phyloP scores from a whole-genome alignment of 75 land plant species.

The Pinus tabuliformis region DNA sequence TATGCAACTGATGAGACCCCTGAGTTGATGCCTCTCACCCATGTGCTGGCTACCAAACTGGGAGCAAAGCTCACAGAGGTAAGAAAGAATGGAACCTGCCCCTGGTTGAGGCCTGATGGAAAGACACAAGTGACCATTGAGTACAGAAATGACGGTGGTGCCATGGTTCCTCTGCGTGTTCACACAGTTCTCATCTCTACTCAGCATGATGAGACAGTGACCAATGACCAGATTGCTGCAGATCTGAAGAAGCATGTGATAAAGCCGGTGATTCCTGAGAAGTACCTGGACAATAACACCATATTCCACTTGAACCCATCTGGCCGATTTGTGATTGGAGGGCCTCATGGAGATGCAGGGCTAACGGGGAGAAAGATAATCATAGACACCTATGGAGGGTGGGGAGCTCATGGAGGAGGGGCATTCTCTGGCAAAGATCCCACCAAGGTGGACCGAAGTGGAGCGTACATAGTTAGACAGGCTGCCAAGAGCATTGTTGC shows the following conservation, averaged over 20 bases:
- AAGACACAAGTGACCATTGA: conserved; percentile 73
- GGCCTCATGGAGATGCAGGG: conserved; percentile 80
- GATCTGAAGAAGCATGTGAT: conserved; percentile 65
- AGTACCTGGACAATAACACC: conserved; percentile 61
- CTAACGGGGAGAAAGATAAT: conserved; percentile 60
- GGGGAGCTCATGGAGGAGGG: conserved; percentile 34
- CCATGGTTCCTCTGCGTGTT: conserved; percentile 59
- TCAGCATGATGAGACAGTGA: conserved; percentile 73
- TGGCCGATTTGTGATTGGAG: conserved; percentile 70
- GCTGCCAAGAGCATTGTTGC: conserved; percentile 81
- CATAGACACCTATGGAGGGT: conserved; percentile 32
- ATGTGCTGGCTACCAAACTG: conserved; percentile 74
- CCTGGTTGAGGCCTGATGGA: conserved; percentile 64
- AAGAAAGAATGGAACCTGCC: conserved; percentile 65
- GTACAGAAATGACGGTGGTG: conserved; percentile 44
- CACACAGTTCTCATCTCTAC: conserved; percentile 75
- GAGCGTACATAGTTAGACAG: conserved; percentile 48
- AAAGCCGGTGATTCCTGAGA: conserved; percentile 55
- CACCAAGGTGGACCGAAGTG: conserved; percentile 62
- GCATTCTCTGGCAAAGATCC: conserved; percentile 42
- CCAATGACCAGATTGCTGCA: conserved; percentile 59
- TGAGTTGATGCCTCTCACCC: conserved; percentile 73
- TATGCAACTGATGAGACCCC: conserved; percentile 71
- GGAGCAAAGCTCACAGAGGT: conserved; percentile 72
- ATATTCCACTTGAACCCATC: conserved; percentile 74